Base-by-base conservation (phyloP, 441 rosid species). In the Corymbia citriodora region DNA sequence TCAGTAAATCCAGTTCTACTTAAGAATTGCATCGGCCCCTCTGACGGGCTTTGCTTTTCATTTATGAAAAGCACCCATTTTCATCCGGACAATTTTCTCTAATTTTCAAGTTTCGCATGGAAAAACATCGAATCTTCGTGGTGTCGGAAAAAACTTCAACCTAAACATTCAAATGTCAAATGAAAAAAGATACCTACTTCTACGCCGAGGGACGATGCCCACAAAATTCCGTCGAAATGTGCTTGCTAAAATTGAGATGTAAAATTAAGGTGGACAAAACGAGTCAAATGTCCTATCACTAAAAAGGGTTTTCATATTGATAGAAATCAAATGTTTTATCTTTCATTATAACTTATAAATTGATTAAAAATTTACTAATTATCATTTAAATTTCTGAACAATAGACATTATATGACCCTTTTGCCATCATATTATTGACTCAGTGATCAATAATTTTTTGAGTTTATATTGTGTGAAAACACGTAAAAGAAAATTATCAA, bases 191-290 rank as follows among this genome's bases (percentile, higher is more conserved):
- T 1, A 3, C 2, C 25, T 23, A 59, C n/a, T 59, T 59, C 23
- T 10, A 59, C 0, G 6, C 1, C 0, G 6, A 40, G 45, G 45
- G 45, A 40, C 45, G 5, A 40, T 40, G 5, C 45, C 45, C 1
- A 6, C 45, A 5, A 40, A 4, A 6, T 5, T 40, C 45, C 45
- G 6, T 40, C 5, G 45, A 40, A 40, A 40, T 40, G 45, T 40
- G 6, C 45, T 4, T 5, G 5, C 45, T 40, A 40, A 40, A 40
- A 40, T 40, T 2, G 1, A 23, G 25, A 23, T 59, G 63, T 40
- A 59, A 59, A 2, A 59, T 59, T 6, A 10, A 59, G 0, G 14
- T 3, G 7, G n/a, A 25, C 7, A 59, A 59, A 29, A 29, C 5
- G 45, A 40, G 45, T 40, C 5, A 6, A 40, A 40, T 59, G 10